phyloP scores from a whole-genome alignment of 306 rosid species.

The Albizia julibrissin region DNA sequence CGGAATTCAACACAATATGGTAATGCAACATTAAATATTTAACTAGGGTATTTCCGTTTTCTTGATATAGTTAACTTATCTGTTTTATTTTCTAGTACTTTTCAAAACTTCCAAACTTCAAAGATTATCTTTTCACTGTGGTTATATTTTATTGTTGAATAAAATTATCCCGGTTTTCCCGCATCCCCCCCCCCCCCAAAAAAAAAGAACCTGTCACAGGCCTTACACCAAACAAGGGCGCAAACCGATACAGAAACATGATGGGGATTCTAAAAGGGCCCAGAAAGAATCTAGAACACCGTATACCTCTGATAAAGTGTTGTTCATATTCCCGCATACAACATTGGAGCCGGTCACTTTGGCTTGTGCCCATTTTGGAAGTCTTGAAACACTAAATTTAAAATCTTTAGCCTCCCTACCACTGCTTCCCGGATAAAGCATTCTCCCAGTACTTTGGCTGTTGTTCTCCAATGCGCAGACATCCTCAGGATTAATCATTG shows the following conservation, averaged over 20 bases:
- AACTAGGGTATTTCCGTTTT: background rate
- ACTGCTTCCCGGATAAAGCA: conserved; percentile 35
- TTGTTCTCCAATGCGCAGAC: conserved; percentile 30
- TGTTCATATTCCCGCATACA: conserved; percentile 33
- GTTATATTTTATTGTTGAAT: background rate
- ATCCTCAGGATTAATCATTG: conserved; percentile 30
- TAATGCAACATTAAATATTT: background rate
- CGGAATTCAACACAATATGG: background rate
- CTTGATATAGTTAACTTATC: background rate
- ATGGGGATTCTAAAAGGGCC: conserved; percentile 26
- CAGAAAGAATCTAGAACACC: conserved; percentile 20
- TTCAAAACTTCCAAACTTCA: background rate
- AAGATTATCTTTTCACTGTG: background rate
- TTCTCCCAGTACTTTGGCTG: conserved; percentile 29
- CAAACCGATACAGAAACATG: background rate
- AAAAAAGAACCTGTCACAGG: no score
- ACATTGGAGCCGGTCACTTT: conserved; percentile 45
- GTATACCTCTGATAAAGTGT: conserved; percentile 56
- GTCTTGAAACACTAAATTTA: conserved; percentile 74
- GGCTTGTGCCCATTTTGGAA: conserved; percentile 78
- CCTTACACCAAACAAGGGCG: background rate
- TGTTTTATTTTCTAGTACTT: background rate
- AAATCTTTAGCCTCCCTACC: conserved; percentile 50
- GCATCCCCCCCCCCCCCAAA: background rate
- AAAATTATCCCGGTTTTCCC: background rate